Evolutionary conservation across 31 red algal species (phyloP).

Genomic region (Odonthalia washingtoniensis): DNA sequence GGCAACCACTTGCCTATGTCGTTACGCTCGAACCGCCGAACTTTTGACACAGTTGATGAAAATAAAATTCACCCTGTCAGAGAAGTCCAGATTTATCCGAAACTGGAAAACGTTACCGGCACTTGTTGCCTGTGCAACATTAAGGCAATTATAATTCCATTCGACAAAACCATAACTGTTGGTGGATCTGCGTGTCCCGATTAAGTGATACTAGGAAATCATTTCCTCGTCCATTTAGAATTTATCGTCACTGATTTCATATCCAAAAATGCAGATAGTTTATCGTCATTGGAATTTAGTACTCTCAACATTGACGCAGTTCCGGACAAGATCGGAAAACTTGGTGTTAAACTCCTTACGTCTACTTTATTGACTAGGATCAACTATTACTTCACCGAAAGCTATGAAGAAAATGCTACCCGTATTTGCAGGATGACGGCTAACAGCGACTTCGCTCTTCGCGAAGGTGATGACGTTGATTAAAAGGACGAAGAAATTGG

Average conservation of each 20-base stretch:
- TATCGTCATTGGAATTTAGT: not conserved
- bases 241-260: not conserved
- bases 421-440: too few relatives aligned
- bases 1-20: conserved; percentile 1
- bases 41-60: conserved; percentile 32
- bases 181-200: not conserved
- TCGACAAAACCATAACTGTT: not conserved
- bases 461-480: conserved; percentile 55
- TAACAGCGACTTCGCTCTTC: conserved; percentile 36
- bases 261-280: not conserved
- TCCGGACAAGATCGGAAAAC: not conserved
- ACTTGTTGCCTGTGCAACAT: conserved; percentile 46
- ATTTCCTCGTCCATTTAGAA: not conserved
- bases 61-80: conserved; percentile 17
- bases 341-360: too few relatives aligned
- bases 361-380: too few relatives aligned
- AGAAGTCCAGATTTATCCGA: conserved; percentile 18
- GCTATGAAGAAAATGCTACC: too few relatives aligned
- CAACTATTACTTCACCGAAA: too few relatives aligned
- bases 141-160: not conserved
- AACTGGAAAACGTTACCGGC: conserved; percentile 30
- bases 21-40: not conserved
- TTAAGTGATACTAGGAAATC: not conserved
- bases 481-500: conserved; percentile 63
- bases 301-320: not conserved